Conservation (phyloP, 2,329 filamentous ascomycete genomes). For the Colletotrichum filicis region DNA sequence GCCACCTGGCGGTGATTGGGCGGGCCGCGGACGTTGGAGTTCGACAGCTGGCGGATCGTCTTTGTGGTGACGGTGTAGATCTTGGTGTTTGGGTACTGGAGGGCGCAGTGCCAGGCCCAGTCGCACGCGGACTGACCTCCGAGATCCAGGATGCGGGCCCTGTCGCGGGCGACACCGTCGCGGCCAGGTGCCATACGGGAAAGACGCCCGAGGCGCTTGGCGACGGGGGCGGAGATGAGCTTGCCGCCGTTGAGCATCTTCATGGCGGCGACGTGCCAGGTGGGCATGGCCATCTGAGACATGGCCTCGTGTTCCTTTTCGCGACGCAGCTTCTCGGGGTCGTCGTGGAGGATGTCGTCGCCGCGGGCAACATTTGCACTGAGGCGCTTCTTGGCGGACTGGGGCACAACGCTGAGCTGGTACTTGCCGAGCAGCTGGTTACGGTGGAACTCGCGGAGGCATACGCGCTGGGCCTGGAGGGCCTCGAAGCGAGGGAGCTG, state of each 20-base stretch:
- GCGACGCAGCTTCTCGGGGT: slow-evolving; percentile 70
- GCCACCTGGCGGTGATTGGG: slow-evolving; percentile 87
- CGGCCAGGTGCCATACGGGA: slow-evolving; percentile 59
- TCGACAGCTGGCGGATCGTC: slow-evolving; percentile 74
- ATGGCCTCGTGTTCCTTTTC: slow-evolving; percentile 87
- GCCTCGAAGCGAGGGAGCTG: slow-evolving; percentile 88
- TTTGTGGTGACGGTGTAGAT: slow-evolving; percentile 89
- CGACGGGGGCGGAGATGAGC: slow-evolving; percentile 72
- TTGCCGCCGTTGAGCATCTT: slow-evolving; percentile 73
- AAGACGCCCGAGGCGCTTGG: slow-evolving; percentile 68
- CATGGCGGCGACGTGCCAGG: slow-evolving; percentile 70
- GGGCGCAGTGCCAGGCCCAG: slow-evolving; percentile 95
- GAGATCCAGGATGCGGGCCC: slow-evolving; percentile 82
- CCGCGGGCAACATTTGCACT: slow-evolving; percentile 79
- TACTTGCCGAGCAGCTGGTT: slow-evolving; percentile 88
- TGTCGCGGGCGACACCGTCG: slow-evolving; percentile 58
- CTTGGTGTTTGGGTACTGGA: slow-evolving; percentile 85
- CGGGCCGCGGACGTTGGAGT: slow-evolving; percentile 83
- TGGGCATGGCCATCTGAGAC: slow-evolving; percentile 72
- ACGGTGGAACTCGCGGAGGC: slow-evolving; percentile 77
- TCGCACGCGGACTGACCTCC: slow-evolving; percentile 87
- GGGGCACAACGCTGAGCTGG: slow-evolving; percentile 76
- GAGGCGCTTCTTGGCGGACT: slow-evolving; percentile 76
- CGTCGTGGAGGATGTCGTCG: slow-evolving; percentile 71
- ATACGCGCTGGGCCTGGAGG: slow-evolving; percentile 84